Evolutionary conservation across 495 filamentous ascomycete genomes (phyloP), one percentile per base, ranked within the genome.

Genomic region (Ascodesmis nigricans): DNA sequence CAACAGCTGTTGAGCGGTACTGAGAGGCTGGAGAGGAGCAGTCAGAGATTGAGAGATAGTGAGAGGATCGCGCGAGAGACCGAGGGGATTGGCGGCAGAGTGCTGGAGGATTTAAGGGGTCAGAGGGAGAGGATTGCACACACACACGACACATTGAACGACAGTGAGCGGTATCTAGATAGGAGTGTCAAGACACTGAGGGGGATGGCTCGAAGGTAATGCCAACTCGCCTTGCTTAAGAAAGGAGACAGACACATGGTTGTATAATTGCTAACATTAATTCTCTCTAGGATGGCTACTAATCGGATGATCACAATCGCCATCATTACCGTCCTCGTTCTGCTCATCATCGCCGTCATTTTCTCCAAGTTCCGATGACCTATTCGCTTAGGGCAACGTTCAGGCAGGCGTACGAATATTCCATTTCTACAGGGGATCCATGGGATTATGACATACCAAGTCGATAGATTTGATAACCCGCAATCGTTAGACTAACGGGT

Each of bases 201-300:
- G 63, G 84, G 84, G 53, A 97, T 97, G 82, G 83, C 87, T 46
- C 75, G 87, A 78, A 92, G 87, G 87, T 97, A 83, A n/a, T n/a
- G n/a, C n/a, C n/a, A n/a, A n/a, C n/a, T n/a, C n/a, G n/a, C n/a
- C n/a, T n/a, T n/a, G n/a, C n/a, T n/a, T n/a, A n/a, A n/a, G n/a
- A n/a, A n/a, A n/a, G n/a, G n/a, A n/a, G n/a, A n/a, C n/a, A n/a
- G n/a, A n/a, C n/a, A n/a, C n/a, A n/a, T 30, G 7, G 5, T 15
- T 30, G 14, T 7, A 14, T 30, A 5, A 30, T 30, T 7, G 15
- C 7, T 7, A 30, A 14, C 7, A 15, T 14, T 30, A 14, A 15
- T 41, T 36, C n/a, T n/a, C n/a, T n/a, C n/a, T 48, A 97, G 87
- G 73, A 93, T 95, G 87, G 87, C 87, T 75, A 97, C 87, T 50